Base-by-base conservation (phyloP, 768 basidiomycete species). In the Tylopilus sp. region DNA sequence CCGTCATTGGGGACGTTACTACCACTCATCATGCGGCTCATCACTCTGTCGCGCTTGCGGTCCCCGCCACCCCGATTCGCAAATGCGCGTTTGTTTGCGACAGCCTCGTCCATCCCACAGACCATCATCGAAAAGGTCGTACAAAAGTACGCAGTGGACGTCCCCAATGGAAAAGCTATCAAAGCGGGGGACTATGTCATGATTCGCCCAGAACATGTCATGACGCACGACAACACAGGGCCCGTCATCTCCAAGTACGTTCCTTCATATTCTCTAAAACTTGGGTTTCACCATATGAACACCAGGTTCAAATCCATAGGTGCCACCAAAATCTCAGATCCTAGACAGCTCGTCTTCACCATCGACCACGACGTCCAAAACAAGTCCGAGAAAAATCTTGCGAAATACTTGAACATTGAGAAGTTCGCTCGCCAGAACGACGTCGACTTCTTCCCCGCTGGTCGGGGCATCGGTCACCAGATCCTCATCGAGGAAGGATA, bases 291-390 rank as follows among this genome's bases (percentile, higher is more conserved):
- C 24, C 47, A 21, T 45, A 17, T 31, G 17, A 13, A 51, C 25
- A 38, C 22, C 59, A 97, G 94, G 71, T 98, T 98, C 78, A 88
- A 92, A 57, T 92, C 93, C 21, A 92, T 99, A 55, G 92, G 93
- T 11, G 94, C 93, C 28, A 92, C 85, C 8, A 81, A 78, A 53
- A 86, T 98, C 58, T 78, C 86, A 57, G 82, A 93, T 63, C 81
- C 89, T 10, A 76, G 72, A 22, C 97, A 98, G 65, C 85, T 88
- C 3, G 95, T 99, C 28, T 98, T 98, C 74, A 95, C 95, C 4
- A 83, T 98, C 40, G 97, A 98, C 68, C 97, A 99, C 67, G 97
- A 99, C 66, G 94, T 99, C 0, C 97, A 99, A 70, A 99, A 99
- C 75, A 88, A 86, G 62, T 86, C 92, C 1, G 64, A 80, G 6